A percentile compares a stretch with the other conserved stretches of the same genome.
These are phyloP conservation scores for Aspergillus piperis DNA, from an alignment of 2,329 filamentous ascomycete species.

Conservation along the genomic window DNA sequence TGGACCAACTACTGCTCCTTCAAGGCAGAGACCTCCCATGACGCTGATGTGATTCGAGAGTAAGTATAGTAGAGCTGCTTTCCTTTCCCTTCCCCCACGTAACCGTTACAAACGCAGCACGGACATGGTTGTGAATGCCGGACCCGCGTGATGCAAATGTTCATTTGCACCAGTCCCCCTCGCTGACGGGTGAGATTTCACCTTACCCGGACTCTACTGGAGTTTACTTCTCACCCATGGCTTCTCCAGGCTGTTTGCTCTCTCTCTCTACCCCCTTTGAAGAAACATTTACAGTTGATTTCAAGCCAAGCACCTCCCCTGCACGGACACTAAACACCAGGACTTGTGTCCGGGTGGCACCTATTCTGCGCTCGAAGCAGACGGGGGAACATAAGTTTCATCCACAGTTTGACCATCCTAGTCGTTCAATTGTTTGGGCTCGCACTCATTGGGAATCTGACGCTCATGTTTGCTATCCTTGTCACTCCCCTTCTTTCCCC, in stretches of 20 bases:
- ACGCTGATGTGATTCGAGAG: constrained; percentile 95
- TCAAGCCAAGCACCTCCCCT: constrained; percentile 30
- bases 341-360: constrained; percentile 33
- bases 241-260: constrained; percentile 53
- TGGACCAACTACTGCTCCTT: constrained; percentile 98
- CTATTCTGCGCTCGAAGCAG: constrained; percentile 40
- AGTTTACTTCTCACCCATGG: constrained; percentile 55
- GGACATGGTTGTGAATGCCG: constrained; percentile 39
- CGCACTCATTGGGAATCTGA: constrained; percentile 38
- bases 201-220: constrained; percentile 49
- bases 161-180: constrained; percentile 44
- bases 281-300: constrained; percentile 25
- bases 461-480: constrained; percentile 51
- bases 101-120: constrained; percentile 47
- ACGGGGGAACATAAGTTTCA: constrained; percentile 25
- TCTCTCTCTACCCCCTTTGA: constrained; percentile 31
- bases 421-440: constrained; percentile 44
- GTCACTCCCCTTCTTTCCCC: constrained; percentile 40
- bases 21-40: constrained; percentile 96
- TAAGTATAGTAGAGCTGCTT: constrained; percentile 77
- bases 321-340: constrained; percentile 31
- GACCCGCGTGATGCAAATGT: constrained; percentile 35
- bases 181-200: constrained; percentile 67
- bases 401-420: constrained; percentile 34
- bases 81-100: constrained; percentile 58